Percentiles rank a stretch among this genome's conserved stretches.
phyloP scores from a whole-genome alignment of 257 asterid genomes.

The Lycium barbarum region DNA sequence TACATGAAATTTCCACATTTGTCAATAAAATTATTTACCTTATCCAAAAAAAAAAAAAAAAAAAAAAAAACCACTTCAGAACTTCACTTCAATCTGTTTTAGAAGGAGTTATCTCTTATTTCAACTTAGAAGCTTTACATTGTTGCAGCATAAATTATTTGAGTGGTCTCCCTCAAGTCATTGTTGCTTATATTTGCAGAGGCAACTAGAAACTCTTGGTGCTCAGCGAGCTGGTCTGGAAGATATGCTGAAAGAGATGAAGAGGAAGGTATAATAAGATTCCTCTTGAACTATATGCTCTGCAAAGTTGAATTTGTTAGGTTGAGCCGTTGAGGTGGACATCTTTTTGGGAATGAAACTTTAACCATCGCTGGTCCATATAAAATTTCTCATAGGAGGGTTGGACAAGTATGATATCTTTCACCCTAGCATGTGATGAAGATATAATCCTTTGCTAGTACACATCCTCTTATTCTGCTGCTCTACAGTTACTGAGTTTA shows the following conservation, averaged over 20 bases:
- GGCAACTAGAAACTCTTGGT: conserved; percentile 39
- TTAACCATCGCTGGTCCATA: neutral
- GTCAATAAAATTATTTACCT: too few relatives aligned
- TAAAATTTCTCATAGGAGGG: neutral
- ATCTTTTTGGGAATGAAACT: neutral
- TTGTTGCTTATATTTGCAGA: conserved; percentile 29
- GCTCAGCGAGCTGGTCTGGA: conserved; percentile 40
- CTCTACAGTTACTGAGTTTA: neutral
- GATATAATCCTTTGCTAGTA: conserved; percentile 1
- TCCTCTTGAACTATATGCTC: neutral
- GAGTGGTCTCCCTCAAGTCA: neutral
- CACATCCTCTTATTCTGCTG: conserved; percentile 15
- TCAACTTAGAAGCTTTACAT: neutral
- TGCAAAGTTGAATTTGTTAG: conserved; percentile 13
- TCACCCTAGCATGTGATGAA: neutral
- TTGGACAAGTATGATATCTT: neutral
- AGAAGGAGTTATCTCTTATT: neutral
- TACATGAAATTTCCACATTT: too few relatives aligned
- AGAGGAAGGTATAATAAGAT: conserved; percentile 35
- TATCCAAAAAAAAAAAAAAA: too few relatives aligned
- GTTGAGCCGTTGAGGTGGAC: neutral
- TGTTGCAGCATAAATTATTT: conserved; percentile 1
- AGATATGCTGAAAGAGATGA: conserved; percentile 44
- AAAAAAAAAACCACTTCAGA: neutral
- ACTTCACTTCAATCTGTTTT: neutral